Evolutionary conservation across 495 filamentous ascomycete genomes (phyloP).

Genomic region (Hypoxylon lenormandii): DNA sequence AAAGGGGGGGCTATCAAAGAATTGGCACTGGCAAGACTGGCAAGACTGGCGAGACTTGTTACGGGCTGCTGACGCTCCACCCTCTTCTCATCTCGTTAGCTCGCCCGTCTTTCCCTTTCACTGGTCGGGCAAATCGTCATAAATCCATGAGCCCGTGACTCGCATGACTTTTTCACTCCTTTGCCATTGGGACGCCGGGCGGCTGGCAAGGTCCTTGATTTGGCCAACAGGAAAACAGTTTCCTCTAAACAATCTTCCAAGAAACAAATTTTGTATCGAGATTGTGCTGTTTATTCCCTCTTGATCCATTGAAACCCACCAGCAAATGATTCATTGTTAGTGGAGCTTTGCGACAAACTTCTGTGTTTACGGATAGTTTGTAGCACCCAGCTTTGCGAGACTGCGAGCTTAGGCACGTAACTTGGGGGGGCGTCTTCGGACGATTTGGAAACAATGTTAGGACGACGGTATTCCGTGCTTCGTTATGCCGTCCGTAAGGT

Average conservation of each 20-base stretch:
- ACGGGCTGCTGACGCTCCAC: conserved; percentile 46
- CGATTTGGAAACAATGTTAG: conserved; percentile 25
- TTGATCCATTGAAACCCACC: conserved; percentile 7
- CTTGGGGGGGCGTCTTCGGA: conserved; percentile 3
- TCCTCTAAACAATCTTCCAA: conserved; percentile 30
- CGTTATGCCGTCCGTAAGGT: conserved; percentile 13
- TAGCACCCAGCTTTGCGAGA: neutral
- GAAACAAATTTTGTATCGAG: conserved; percentile 14
- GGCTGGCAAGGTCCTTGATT: conserved; percentile 48
- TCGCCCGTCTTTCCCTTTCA: conserved; percentile 35
- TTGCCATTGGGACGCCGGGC: conserved; percentile 44
- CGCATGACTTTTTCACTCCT: conserved; percentile 50
- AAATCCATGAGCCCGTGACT: conserved; percentile 57
- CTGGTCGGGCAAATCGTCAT: conserved; percentile 53
- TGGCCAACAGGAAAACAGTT: conserved; percentile 34
- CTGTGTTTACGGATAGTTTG: neutral
- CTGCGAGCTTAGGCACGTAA: too few relatives aligned
- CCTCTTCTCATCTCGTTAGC: conserved; percentile 47
- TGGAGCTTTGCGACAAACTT: too few relatives aligned
- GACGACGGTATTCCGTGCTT: conserved; percentile 29
- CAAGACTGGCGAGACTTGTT: conserved; percentile 27
- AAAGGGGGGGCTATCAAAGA: conserved; percentile 6
- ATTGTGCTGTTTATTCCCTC: conserved; percentile 20
- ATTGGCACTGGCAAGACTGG: too few relatives aligned
- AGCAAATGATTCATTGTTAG: neutral